Base-by-base conservation (phyloP, 139 green algal genomes). In the Desmodesmus armatus region DNA sequence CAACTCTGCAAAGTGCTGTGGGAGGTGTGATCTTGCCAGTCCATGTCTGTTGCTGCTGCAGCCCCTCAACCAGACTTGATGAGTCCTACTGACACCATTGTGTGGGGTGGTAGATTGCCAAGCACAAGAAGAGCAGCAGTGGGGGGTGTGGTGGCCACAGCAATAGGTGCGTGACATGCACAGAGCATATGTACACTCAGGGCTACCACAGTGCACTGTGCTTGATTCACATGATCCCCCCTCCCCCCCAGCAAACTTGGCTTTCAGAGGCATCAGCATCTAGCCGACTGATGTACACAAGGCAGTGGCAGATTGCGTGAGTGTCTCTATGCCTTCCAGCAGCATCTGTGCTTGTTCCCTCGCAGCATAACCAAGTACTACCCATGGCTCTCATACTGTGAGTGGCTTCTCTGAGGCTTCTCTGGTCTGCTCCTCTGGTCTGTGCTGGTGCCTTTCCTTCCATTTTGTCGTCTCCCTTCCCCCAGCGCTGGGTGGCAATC, bases 401-500 rank as follows among this genome's bases (percentile, higher is more conserved):
- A n/a, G n/a, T n/a, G n/a, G n/a, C n/a, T n/a, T n/a, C n/a, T n/a
- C n/a, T n/a, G n/a, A n/a, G n/a, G 53, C 15, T 23, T 31, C 41
- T 29, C 7, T 51, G 66, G 19, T 21, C 4, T 37, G 69, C 21
- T 7, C 63, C 40, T 4, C 29, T 71, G 29, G 63, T 71, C n/a
- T 49, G 15, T 74, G 13, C n/a, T 74, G n/a, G n/a, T n/a, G n/a
- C n/a, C n/a, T n/a, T n/a, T n/a, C n/a, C n/a, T n/a, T n/a, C n/a
- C n/a, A n/a, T n/a, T n/a, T n/a, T n/a, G n/a, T n/a, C n/a, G n/a
- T n/a, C n/a, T 13, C 11, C 37, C 29, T 29, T 55, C n/a, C 73
- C 47, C 82, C 91, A 95, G 94, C 91, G 6, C 84, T 99, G 35
- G 96, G 93, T 1, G 94, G 95, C 74, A 99, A 99, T 83, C 91